These are phyloP conservation scores for Lentinula detonsa DNA, from an alignment of 768 basidiomycete species.

Conservation along the genomic window DNA sequence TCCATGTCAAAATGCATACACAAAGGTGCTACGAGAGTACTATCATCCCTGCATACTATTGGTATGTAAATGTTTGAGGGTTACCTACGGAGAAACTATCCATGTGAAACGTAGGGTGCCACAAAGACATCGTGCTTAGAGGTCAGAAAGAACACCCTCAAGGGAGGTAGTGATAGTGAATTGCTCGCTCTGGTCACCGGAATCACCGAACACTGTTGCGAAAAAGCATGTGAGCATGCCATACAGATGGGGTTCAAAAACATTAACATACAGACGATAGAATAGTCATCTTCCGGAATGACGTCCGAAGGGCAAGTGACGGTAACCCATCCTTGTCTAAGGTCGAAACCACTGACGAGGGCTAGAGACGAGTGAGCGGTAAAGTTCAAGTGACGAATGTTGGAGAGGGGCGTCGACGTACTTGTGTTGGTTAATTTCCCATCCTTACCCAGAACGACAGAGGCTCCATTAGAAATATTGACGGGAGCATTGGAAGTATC, in stretches of 20 bases:
- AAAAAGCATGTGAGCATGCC: background rate
- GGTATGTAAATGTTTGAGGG: background rate
- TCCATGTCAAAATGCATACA: background rate
- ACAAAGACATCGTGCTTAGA: background rate
- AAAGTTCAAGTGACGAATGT: background rate
- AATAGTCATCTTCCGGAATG: constrained; percentile 12
- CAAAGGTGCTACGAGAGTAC: background rate
- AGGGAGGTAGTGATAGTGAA: constrained; percentile 17
- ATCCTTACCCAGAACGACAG: background rate
- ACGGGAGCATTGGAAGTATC: constrained; percentile 13
- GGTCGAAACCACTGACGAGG: constrained; percentile 16
- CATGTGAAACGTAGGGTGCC: background rate
- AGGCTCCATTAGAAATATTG: constrained; percentile 17
- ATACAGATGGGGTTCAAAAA: background rate
- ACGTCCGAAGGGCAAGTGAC: constrained; percentile 15
- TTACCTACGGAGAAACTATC: background rate
- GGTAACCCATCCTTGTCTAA: constrained; percentile 12
- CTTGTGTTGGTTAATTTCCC: constrained; percentile 6
- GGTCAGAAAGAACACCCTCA: background rate
- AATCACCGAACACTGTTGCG: constrained; percentile 24
- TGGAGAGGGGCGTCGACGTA: constrained; percentile 6
- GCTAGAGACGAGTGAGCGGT: background rate
- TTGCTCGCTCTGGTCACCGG: constrained; percentile 19
- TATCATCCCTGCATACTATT: background rate
- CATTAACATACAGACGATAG: constrained; percentile 17